These are phyloP conservation scores for Datura wrightii DNA, from an alignment of 257 asterid genomes.

Conservation along the genomic window DNA sequence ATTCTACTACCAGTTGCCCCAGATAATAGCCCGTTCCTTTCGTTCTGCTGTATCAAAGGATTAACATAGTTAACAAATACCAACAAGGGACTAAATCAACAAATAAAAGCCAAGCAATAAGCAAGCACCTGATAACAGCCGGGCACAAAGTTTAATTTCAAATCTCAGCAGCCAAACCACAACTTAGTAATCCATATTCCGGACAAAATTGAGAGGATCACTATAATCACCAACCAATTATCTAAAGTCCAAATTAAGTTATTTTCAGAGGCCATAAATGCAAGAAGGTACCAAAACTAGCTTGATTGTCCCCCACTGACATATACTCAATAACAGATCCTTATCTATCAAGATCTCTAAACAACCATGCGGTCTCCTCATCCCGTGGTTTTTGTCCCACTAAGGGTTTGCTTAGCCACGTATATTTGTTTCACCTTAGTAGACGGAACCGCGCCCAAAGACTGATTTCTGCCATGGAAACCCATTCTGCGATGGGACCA, in stretches of 20 bases:
- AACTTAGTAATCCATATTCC: neutral
- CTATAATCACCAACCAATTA: slow-evolving; percentile 32
- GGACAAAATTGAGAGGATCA: slow-evolving; percentile 28
- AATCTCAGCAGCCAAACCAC: slow-evolving; percentile 29
- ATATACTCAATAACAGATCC: slow-evolving; percentile 21
- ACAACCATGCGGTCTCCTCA: slow-evolving; percentile 41
- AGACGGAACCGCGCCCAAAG: slow-evolving; percentile 55
- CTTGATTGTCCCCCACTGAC: slow-evolving; percentile 25
- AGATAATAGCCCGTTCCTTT: neutral
- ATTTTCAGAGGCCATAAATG: slow-evolving; percentile 23
- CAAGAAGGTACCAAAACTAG: slow-evolving; percentile 22
- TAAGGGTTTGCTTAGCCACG: slow-evolving; percentile 76
- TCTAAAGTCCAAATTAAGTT: slow-evolving; percentile 22
- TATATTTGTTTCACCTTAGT: slow-evolving; percentile 83
- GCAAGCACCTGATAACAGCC: neutral
- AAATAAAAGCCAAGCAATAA: neutral
- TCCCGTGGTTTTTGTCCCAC: slow-evolving; percentile 49
- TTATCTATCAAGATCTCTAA: slow-evolving; percentile 26
- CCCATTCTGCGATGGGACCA: slow-evolving; percentile 76
- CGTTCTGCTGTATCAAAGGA: neutral
- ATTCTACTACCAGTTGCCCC: neutral
- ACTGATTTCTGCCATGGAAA: slow-evolving; percentile 75
- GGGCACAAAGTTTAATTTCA: neutral
- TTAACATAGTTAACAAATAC: neutral
- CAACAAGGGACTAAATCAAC: neutral